Percentiles rank a stretch among this genome's conserved stretches.
These are phyloP conservation scores for Plasmodium gonderi DNA, from an alignment of 169 alveolate genomes.

Conservation along the genomic window DNA sequence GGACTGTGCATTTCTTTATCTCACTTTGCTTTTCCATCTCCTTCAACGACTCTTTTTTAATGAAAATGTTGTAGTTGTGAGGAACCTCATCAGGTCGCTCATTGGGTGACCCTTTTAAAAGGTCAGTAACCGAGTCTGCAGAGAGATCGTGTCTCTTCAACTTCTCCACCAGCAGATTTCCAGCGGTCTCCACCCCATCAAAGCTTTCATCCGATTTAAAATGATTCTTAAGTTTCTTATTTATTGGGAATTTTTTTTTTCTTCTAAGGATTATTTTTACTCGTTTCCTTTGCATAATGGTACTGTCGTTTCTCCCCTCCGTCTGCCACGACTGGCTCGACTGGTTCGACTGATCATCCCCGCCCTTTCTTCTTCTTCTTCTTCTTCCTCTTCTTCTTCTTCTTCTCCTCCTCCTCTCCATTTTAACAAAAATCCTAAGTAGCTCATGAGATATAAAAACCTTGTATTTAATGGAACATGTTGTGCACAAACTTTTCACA, in stretches of 20 bases:
- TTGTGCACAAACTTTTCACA: neutral
- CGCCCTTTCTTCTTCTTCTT: neutral
- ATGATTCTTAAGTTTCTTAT: neutral
- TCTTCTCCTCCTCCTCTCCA: neutral
- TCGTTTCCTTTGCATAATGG: neutral
- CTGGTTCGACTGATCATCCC: neutral
- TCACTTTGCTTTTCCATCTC: neutral
- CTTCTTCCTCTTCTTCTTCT: neutral
- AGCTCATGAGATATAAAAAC: constrained; percentile 9
- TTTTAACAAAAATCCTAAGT: constrained; percentile 7
- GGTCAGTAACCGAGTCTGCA: neutral
- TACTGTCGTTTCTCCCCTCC: neutral
- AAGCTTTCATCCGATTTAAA: constrained; percentile 10
- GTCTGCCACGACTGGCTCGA: neutral
- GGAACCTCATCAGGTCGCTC: neutral
- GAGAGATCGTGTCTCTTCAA: neutral
- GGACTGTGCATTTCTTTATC: neutral
- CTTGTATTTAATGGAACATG: constrained; percentile 12
- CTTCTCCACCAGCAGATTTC: neutral
- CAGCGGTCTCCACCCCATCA: neutral
- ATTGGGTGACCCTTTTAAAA: neutral
- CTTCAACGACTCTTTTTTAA: too few species aligned
- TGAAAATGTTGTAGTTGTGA: neutral
- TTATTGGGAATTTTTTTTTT: neutral
- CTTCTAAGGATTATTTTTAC: constrained; percentile 14